phyloP scores from a whole-genome alignment of 192 early-diverging fungal genomes.

The Coemansia interrupta region DNA sequence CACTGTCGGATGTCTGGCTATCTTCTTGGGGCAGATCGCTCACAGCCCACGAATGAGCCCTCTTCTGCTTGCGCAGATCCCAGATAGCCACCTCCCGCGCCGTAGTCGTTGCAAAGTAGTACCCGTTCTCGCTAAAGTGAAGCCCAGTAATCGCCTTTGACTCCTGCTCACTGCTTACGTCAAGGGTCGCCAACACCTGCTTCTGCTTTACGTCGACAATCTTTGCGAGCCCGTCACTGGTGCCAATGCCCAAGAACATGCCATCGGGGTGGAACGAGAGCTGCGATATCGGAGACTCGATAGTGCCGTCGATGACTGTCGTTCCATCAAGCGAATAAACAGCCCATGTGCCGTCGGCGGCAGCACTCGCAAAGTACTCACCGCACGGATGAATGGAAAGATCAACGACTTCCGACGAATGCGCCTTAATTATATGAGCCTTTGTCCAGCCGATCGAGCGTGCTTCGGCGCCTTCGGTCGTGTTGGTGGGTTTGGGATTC shows the following conservation, averaged over 20 bases:
- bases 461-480: slow-evolving; percentile 16
- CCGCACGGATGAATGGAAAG: slow-evolving; percentile 79
- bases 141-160: slow-evolving; percentile 57
- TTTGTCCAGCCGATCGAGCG: slow-evolving; percentile 40
- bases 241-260: slow-evolving; percentile 77
- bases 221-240: slow-evolving; percentile 63
- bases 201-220: slow-evolving; percentile 79
- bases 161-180: slow-evolving; percentile 17
- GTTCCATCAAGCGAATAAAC: slow-evolving; percentile 65
- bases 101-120: slow-evolving; percentile 78
- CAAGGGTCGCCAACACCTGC: slow-evolving; percentile 56
- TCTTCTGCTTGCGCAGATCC: slow-evolving; percentile 88
- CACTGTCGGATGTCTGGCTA: neutral
- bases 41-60: slow-evolving; percentile 28
- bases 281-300: slow-evolving; percentile 29
- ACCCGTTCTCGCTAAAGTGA: slow-evolving; percentile 92
- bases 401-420: slow-evolving; percentile 67
- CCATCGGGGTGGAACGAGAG: slow-evolving; percentile 91
- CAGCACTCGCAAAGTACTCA: slow-evolving; percentile 73
- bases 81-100: slow-evolving; percentile 78
- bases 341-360: slow-evolving; percentile 74
- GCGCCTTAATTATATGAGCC: slow-evolving; percentile 57
- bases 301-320: slow-evolving; percentile 12
- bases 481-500: slow-evolving; percentile 54
- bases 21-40: slow-evolving; percentile 10